Base-by-base conservation (phyloP, 805 yeast species). In the Groenewaldozyma salmanticensis region DNA sequence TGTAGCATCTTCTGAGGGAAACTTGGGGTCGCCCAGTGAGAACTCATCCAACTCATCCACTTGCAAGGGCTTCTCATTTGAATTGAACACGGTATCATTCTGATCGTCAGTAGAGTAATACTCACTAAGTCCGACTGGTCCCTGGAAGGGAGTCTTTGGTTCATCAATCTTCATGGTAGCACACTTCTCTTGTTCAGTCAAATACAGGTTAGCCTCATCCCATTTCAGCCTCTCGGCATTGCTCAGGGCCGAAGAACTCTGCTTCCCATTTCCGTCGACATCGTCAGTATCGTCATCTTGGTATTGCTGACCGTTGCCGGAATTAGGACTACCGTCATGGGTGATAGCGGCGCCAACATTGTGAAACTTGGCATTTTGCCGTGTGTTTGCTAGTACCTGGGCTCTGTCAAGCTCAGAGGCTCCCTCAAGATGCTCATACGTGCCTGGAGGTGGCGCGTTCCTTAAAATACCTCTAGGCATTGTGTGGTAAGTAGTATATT, bases 111-210 rank as follows among this genome's bases (percentile, higher is more conserved):
- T 85, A 55, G 82, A 81, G 52, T 87, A 94, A 40, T 73, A 68
- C 43, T 64, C 68, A 1, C 92, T 88, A 53, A 81, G 79, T n/a
- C 57, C 58, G 21, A 84, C 81, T 1, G 95, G 94, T 7, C 92
- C 94, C 57, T 84, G 94, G 54, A 81, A 88, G 4, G 96, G 96
- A 1, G 96, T 88, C 66, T 88, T 88, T 18, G 96, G 96, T 59
- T 88, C 96, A 55, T 85, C 94, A 34, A 88, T 85, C 52, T 79
- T 78, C 86, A 80, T 79, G 21, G 84, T 79, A 18, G 86, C 74
- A 7, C 71, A 61, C 59, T 76, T 76, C 51, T 81, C 84, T 57
- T 75, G 82, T 55, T 87, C 94, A 3, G 84, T 72, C n/a, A 73
- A 58, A 38, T 71, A 74, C 40, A 88, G 60, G 53, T 88, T 88